Conservation (phyloP, 306 rosid species). For the Prunus mongolica region DNA sequence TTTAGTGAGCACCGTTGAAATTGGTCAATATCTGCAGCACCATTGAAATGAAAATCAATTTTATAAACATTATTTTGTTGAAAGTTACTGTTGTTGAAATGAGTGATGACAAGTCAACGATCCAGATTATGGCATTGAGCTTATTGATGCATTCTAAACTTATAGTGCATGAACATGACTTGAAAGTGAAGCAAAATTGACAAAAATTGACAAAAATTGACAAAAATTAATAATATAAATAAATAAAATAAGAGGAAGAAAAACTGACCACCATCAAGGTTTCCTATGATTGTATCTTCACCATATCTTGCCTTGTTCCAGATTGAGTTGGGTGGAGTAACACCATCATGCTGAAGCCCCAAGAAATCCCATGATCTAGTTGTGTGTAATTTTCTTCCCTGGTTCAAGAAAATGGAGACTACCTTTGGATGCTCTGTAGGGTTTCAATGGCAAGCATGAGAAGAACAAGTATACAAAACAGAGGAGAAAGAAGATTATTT, state of each 20-base stretch:
- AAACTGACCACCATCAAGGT: slow-evolving; percentile 70
- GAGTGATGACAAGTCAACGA: slow-evolving; percentile 31
- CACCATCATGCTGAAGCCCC: slow-evolving; percentile 60
- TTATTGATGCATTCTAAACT: background rate
- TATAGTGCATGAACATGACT: background rate
- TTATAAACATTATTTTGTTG: background rate
- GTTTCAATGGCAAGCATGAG: background rate
- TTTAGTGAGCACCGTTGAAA: background rate
- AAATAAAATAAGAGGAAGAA: background rate
- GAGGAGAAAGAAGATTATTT: background rate
- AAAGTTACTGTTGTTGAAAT: background rate
- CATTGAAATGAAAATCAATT: background rate
- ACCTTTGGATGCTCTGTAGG: slow-evolving; percentile 65
- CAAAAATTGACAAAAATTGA: background rate
- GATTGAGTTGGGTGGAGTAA: slow-evolving; percentile 37
- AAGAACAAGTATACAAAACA: background rate
- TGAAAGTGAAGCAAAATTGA: background rate
- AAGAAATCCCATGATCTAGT: slow-evolving; percentile 83
- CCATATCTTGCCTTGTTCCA: slow-evolving; percentile 89
- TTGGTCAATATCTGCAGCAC: background rate
- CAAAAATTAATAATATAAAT: background rate
- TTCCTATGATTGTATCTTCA: slow-evolving; percentile 68
- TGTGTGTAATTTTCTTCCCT: slow-evolving; percentile 76
- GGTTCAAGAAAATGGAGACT: slow-evolving; percentile 64
- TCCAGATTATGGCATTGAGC: slow-evolving; percentile 1